Evolutionary conservation across 2,329 filamentous ascomycete genomes (phyloP), one percentile per base, ranked within the genome.

Genomic region (Cercospora zeina): DNA sequence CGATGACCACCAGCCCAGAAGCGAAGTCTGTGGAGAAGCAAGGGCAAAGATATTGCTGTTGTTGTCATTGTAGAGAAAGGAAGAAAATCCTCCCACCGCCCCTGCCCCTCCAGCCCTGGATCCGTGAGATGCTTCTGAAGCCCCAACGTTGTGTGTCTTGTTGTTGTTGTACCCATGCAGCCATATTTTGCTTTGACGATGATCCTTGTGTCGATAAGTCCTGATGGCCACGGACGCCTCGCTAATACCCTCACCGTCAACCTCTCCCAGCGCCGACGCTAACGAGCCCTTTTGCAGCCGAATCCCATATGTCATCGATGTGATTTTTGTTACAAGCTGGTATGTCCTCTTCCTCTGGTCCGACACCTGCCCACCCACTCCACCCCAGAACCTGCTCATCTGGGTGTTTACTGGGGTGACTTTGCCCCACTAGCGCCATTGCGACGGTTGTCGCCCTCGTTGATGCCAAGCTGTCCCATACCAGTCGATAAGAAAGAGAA

Each of bases 401-500:
- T 60, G 36, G n/a, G n/a, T 47, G 45, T 54, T 64, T 71, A 74
- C 66, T 74, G 71, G 9, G 72, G 72, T 16, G 71, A 73, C 69
- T 74, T 74, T 64, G 68, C 63, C 30, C 64, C 65, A 39, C 66
- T 65, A 39, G 71, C 70, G 37, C 74, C 76, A 61, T 80, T 80
- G 68, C 79, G 78, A 56, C 79, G 77, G 45, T 72, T 69, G 57
- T 71, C 69, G 56, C 80, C 78, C 45, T 81, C 87, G 73, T 87
- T 85, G 69, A 95, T 89, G 37, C 87, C 87, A 57, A 95, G 82
- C 54, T 86, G 85, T 60, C 87, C 85, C 62, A 95, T 90, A 47
- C 88, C 88, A 31, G 84, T 83, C 31, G 87, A 89, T 56, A 95
- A 82, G 79, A 93, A 93, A 14, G 89, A 87, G 76, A 93, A 93